Evolutionary conservation across 2,329 filamentous ascomycete species (phyloP).

Genomic region (Geosmithia flava): DNA sequence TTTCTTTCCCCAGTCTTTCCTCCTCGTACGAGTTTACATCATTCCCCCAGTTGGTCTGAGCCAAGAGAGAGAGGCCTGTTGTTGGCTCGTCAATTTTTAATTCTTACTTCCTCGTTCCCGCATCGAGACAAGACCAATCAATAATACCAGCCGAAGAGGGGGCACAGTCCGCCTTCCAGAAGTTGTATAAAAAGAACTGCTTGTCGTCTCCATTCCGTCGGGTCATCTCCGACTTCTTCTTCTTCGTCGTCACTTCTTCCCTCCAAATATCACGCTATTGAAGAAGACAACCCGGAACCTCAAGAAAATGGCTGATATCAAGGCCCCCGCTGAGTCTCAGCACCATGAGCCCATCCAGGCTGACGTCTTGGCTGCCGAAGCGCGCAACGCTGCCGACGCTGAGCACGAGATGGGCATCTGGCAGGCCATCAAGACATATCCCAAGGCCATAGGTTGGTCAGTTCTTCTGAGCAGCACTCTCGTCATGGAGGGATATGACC

Average conservation of each 20-base stretch:
- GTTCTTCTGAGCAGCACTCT: constrained; percentile 30
- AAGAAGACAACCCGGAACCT: background rate
- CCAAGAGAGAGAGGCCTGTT: no score
- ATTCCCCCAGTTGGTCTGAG: no score
- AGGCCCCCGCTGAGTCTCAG: background rate
- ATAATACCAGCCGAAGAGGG: no score
- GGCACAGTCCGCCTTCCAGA: no score
- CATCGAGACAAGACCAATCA: no score
- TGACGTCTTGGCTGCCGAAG: constrained; percentile 19
- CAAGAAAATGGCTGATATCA: background rate
- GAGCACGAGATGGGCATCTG: constrained; percentile 28
- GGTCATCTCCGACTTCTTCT: background rate
- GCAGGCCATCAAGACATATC: constrained; percentile 27
- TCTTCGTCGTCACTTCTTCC: background rate
- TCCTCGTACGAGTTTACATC: no score
- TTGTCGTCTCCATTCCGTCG: no score
- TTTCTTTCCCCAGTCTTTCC: no score
- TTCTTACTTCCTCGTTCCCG: no score
- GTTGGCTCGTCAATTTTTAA: no score
- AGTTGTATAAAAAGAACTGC: no score
- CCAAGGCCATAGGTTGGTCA: constrained; percentile 35
- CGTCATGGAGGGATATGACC: constrained; percentile 40
- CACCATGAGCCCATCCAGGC: constrained; percentile 12
- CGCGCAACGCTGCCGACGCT: constrained; percentile 23
- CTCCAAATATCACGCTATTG: background rate